Evolutionary conservation across 768 basidiomycete genomes (phyloP).

Genomic region (Kwoniella dendrophila): DNA sequence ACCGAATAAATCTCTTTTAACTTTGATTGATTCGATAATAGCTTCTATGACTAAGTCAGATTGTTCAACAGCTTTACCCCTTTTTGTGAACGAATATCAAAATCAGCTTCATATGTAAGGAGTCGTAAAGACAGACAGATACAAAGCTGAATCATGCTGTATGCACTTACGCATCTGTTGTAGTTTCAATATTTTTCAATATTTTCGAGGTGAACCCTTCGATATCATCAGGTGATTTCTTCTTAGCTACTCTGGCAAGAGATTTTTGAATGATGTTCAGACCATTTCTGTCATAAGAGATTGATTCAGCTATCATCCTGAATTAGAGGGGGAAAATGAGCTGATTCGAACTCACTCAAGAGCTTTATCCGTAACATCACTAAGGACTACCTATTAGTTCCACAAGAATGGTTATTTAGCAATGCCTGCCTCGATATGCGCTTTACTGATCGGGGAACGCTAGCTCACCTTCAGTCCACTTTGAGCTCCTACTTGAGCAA

Average conservation of each 20-base stretch:
- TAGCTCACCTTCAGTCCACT: conserved; percentile 56
- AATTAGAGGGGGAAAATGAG: not conserved
- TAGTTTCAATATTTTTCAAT: conserved; percentile 54
- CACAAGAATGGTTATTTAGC: conserved; percentile 1
- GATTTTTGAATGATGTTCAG: conserved; percentile 58
- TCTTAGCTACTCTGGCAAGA: conserved; percentile 56
- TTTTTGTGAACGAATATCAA: not conserved
- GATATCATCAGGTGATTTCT: conserved; percentile 49
- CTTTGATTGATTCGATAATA: conserved; percentile 58
- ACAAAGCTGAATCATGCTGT: too few species aligned
- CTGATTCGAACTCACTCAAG: conserved; percentile 36
- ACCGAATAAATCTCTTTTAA: conserved; percentile 58
- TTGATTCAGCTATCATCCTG: not conserved
- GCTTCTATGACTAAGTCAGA: conserved; percentile 59
- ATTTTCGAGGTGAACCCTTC: conserved; percentile 47
- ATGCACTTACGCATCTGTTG: conserved; percentile 56
- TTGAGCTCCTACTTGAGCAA: conserved; percentile 58
- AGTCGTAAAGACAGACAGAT: too few species aligned
- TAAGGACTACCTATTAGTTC: conserved; percentile 50
- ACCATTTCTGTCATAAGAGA: conserved; percentile 48
- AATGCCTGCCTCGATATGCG: too few species aligned
- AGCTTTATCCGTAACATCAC: conserved; percentile 56
- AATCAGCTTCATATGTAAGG: not conserved
- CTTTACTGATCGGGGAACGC: too few species aligned
- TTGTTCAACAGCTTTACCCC: conserved; percentile 50